These are phyloP conservation scores for Eucalyptus marginata DNA, from an alignment of 345 rosid species.

Conservation along the genomic window DNA sequence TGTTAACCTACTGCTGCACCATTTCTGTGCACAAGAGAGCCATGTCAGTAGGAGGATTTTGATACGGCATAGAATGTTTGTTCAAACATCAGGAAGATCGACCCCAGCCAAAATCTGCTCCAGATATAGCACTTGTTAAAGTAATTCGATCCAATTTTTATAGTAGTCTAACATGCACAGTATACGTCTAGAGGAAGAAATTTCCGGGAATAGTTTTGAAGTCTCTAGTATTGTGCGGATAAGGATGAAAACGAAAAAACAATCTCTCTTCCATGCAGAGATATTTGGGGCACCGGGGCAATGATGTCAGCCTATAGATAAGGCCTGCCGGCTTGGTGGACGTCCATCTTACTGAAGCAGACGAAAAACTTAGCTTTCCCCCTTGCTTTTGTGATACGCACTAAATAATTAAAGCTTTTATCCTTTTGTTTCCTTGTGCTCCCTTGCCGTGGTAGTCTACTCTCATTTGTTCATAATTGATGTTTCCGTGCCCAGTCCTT, in stretches of 20 bases:
- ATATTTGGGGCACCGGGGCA: not conserved
- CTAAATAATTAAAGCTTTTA: not conserved
- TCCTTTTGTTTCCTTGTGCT: not conserved
- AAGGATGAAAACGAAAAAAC: not conserved
- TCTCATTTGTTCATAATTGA: not conserved
- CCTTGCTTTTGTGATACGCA: not conserved
- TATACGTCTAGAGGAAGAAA: not conserved
- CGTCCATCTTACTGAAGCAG: not conserved
- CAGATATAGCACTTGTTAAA: not conserved
- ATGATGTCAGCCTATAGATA: not conserved
- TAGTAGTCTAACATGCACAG: not conserved
- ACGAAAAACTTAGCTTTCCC: not conserved
- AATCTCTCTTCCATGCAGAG: not conserved
- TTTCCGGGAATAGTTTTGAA: not conserved
- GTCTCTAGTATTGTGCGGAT: not conserved
- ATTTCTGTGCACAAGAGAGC: not conserved
- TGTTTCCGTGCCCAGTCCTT: not conserved
- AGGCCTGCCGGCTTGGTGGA: not conserved
- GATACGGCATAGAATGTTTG: not conserved
- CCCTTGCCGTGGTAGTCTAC: not conserved
- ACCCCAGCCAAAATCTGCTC: not conserved
- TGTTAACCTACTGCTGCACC: not conserved
- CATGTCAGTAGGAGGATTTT: not conserved
- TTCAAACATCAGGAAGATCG: not conserved
- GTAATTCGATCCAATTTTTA: not conserved